Percentiles rank a stretch among this genome's conserved stretches.
phyloP scores from a whole-genome alignment of 495 filamentous ascomycete genomes.

The Pyrenopolyporus hunteri region DNA sequence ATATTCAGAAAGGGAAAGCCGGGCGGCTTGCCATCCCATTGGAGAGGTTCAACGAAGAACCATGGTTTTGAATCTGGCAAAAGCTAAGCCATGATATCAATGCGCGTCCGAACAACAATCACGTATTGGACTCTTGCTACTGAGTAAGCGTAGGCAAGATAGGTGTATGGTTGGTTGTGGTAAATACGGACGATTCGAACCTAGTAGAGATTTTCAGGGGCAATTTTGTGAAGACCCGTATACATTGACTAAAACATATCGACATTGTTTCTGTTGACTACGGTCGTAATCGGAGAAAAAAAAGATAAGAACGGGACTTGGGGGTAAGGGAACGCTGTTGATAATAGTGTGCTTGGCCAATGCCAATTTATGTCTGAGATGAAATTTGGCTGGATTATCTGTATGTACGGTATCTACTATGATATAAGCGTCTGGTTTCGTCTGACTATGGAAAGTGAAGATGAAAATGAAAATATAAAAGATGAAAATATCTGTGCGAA shows the following conservation, averaged over 20 bases:
- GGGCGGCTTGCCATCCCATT: slow-evolving; percentile 29
- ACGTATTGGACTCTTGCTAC: not conserved
- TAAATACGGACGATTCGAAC: too few species aligned
- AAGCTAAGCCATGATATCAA: slow-evolving; percentile 28
- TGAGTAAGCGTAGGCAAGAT: not conserved
- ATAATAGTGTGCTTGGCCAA: too few species aligned
- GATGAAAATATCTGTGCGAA: slow-evolving; percentile 14
- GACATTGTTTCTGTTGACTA: too few species aligned
- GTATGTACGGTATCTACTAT: too few species aligned
- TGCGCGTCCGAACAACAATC: slow-evolving; percentile 5
- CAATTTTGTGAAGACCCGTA: not conserved
- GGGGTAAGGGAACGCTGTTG: too few species aligned
- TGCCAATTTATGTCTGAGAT: too few species aligned
- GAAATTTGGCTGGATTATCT: too few species aligned
- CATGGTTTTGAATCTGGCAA: slow-evolving; percentile 22
- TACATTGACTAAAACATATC: too few species aligned
- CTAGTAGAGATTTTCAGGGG: slow-evolving; percentile 26
- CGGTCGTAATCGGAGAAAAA: not conserved
- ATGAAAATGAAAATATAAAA: not conserved
- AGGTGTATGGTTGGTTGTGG: not conserved
- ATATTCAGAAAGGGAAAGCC: slow-evolving; percentile 24
- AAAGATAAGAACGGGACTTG: too few species aligned
- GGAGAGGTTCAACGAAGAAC: slow-evolving; percentile 20
- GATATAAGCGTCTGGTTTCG: too few species aligned
- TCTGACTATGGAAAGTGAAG: too few species aligned